phyloP scores from a whole-genome alignment of 1,139 yeast species.

The Candida neerlandica region DNA sequence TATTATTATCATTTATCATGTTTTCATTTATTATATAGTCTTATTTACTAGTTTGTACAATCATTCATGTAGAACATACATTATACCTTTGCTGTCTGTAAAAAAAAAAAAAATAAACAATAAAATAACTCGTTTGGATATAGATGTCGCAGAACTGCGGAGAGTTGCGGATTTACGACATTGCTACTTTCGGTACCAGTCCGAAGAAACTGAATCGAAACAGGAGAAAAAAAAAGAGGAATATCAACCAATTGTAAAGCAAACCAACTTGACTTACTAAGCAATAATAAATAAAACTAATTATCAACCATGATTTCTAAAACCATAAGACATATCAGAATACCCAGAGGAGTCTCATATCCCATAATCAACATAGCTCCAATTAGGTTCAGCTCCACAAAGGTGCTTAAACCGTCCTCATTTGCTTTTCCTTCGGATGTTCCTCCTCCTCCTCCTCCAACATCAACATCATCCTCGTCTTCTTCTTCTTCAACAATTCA shows the following conservation, averaged over 20 bases:
- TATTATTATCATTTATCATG: too few species aligned
- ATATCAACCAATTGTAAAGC: neutral
- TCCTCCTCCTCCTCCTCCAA: constrained; percentile 27
- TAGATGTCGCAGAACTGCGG: neutral
- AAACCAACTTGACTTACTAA: neutral
- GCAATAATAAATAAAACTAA: neutral
- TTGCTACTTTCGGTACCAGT: neutral
- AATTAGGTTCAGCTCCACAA: constrained; percentile 7
- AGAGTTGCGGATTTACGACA: neutral
- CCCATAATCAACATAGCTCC: neutral
- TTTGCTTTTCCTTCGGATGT: constrained; percentile 18
- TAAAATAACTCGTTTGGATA: neutral
- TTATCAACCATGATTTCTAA: neutral
- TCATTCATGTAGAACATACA: too few species aligned
- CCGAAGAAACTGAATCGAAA: constrained; percentile 1
- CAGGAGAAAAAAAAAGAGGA: neutral
- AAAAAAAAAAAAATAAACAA: too few species aligned
- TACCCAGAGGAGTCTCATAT: neutral
- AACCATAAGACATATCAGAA: neutral
- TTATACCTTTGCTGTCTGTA: too few species aligned
- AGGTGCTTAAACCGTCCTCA: constrained; percentile 1
- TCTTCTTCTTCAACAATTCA: neutral
- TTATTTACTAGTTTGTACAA: too few species aligned
- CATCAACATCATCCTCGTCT: constrained; percentile 6
- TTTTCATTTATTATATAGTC: too few species aligned